Conservation (phyloP, 2,329 filamentous ascomycete species). For the Mycosphaerella arachidis region DNA sequence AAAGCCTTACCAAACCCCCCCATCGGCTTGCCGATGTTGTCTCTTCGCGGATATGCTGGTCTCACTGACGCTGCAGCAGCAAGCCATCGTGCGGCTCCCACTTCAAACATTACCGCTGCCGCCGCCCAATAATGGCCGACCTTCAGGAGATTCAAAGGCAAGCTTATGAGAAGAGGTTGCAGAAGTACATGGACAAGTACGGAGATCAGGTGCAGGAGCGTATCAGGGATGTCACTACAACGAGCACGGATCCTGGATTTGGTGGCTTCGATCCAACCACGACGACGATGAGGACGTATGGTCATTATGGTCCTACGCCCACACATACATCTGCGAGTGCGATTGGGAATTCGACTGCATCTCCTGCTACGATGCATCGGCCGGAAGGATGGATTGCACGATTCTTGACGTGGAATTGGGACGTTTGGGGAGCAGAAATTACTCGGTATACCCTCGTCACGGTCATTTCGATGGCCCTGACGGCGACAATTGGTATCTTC, state of each 20-base stretch:
- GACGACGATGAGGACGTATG: not conserved
- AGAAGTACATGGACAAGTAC: not conserved
- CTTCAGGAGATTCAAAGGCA: not conserved
- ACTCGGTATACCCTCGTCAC: no score
- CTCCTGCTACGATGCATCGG: not conserved
- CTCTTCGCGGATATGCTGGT: not conserved
- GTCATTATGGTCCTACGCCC: not conserved
- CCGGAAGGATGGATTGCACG: not conserved
- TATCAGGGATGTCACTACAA: not conserved
- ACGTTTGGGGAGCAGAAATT: not conserved
- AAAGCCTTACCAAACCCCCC: not conserved
- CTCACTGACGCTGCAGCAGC: not conserved
- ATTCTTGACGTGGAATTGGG: not conserved
- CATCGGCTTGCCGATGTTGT: not conserved
- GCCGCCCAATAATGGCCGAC: not conserved
- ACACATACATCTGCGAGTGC: not conserved
- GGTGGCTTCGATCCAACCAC: not conserved
- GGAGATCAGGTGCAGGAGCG: not conserved
- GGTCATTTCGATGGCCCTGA: no score
- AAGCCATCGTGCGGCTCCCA: not conserved
- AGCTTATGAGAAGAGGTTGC: not conserved
- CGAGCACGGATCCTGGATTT: not conserved
- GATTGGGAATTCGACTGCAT: not conserved
- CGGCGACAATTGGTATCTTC: no score
- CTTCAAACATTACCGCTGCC: no score